Base-by-base conservation (phyloP, 2,329 filamentous ascomycete genomes). In the Zasmidium angulare region DNA sequence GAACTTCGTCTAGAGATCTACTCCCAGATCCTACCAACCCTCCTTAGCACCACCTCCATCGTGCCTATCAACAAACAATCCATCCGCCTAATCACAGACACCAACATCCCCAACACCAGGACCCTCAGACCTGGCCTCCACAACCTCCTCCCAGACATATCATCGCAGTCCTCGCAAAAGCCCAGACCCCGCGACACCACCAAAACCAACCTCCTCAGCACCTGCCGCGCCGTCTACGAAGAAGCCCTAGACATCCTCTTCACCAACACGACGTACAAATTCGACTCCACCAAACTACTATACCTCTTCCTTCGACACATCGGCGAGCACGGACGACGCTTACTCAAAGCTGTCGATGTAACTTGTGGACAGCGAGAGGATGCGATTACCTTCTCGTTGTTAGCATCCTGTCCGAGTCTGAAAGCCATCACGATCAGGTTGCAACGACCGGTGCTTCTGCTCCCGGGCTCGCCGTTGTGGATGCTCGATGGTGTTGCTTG, bases 1-100 rank as follows among this genome's bases (percentile, higher is more conserved):
- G 86, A 89, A 66, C 77, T 89, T 3, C 81, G 81, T 23, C 82
- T 88, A 51, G 80, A 88, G 68, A 82, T 89, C 29, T 83, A 80
- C 69, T 63, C 66, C 26, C 66, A 70, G 26, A 71, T 80, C 24
- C 71, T 81, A 17, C 67, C 70, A 7, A 40, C 46, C 17, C 43
- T 70, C 36, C 60, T 61, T 26, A 24, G 66, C 19, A 60, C 55
- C 43, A 71, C 58, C 10, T 61, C 63, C 4, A 71, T 72, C 22
- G 60, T 67, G 10, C 58, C 63, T 7, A 58, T 67, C 3, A 62
- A 69, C 51, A 59, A 62, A 19, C 68, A 70, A 53, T 68, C 67
- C 2, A 58, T 68, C 11, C 69, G 67, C 31, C 55, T 72, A 9
- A 60, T 68, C 4, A 71, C 69, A n/a, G 59, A 63, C 46, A 58